phyloP scores from a whole-genome alignment of 1,284 basidiomycete species.

The Melampsora larici-populina region DNA sequence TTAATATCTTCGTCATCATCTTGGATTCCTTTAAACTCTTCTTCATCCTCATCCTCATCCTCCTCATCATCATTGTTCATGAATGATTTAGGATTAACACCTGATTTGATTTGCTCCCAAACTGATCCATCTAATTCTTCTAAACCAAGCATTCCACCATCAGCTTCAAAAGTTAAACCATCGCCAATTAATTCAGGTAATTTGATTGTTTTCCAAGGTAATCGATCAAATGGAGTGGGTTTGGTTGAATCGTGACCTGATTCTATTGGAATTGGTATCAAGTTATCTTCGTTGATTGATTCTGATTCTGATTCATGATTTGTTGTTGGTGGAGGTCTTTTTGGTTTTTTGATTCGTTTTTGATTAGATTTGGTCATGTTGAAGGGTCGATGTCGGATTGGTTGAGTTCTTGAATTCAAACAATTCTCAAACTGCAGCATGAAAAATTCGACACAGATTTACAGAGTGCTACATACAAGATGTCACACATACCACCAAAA shows the following conservation, averaged over 20 bases:
- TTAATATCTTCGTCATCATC: slow-evolving; percentile 5
- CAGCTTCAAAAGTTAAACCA: slow-evolving; percentile 37
- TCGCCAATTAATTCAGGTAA: slow-evolving; percentile 32
- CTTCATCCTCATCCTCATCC: background rate
- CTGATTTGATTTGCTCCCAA: slow-evolving; percentile 34
- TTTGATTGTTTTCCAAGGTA: slow-evolving; percentile 40
- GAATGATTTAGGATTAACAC: slow-evolving; percentile 7
- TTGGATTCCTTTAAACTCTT: background rate
- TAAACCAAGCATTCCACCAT: slow-evolving; percentile 40
- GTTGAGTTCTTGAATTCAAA: background rate
- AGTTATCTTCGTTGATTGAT: background rate
- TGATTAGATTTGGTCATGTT: background rate
- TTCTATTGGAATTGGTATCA: background rate
- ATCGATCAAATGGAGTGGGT: slow-evolving; percentile 40
- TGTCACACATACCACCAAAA: too few species aligned
- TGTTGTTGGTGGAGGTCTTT: background rate
- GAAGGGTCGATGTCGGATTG: background rate
- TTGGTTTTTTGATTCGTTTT: background rate
- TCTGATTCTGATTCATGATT: slow-evolving; percentile 1
- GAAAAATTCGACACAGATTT: too few species aligned
- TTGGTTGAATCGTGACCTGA: slow-evolving; percentile 37
- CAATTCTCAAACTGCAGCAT: background rate
- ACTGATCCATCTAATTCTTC: slow-evolving; percentile 43
- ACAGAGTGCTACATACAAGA: too few species aligned
- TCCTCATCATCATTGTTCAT: background rate